These are phyloP conservation scores for Termitomyces sp. DNA, from an alignment of 768 basidiomycete genomes.

Conservation along the genomic window DNA sequence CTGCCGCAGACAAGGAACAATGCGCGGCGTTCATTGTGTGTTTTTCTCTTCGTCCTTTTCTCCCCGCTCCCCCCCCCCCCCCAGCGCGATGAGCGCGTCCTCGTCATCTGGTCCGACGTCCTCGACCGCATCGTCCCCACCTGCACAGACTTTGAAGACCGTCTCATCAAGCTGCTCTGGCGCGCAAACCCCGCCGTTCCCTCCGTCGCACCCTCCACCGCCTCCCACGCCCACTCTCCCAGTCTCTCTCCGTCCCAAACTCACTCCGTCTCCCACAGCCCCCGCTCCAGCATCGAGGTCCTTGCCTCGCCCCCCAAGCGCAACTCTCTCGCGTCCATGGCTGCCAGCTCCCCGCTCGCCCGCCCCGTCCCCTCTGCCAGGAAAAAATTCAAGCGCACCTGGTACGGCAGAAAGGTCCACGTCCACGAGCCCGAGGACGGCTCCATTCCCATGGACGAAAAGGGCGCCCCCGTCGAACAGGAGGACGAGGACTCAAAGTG, in stretches of 20 bases:
- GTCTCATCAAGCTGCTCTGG: constrained; percentile 82
- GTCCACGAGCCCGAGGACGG: background rate
- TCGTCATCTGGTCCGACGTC: constrained; percentile 81
- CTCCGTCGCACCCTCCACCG: constrained; percentile 20
- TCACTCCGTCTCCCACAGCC: background rate
- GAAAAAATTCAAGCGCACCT: constrained; percentile 35
- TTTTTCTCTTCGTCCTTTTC: constrained; percentile 4
- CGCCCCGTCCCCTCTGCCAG: background rate
- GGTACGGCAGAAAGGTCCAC: constrained; percentile 48
- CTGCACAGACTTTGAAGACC: constrained; percentile 68
- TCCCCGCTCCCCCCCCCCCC: background rate
- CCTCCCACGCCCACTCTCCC: constrained; percentile 9
- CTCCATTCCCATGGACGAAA: constrained; percentile 2
- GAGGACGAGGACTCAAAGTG: constrained; percentile 3
- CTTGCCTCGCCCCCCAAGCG: background rate
- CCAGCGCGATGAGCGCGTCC: constrained; percentile 76
- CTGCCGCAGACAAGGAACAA: constrained; percentile 80
- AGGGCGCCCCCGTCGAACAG: constrained; percentile 1
- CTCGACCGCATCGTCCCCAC: constrained; percentile 73
- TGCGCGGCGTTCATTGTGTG: constrained; percentile 81
- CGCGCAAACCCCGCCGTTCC: constrained; percentile 30
- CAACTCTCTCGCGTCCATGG: background rate
- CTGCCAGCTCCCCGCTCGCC: background rate
- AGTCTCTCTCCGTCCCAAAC: constrained; percentile 14
- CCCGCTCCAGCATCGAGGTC: constrained; percentile 10